Percentiles rank a stretch among this genome's conserved stretches.
Evolutionary conservation across 129 eudicot genomes (phyloP).

Genomic region (Smallanthus sonchifolius): DNA sequence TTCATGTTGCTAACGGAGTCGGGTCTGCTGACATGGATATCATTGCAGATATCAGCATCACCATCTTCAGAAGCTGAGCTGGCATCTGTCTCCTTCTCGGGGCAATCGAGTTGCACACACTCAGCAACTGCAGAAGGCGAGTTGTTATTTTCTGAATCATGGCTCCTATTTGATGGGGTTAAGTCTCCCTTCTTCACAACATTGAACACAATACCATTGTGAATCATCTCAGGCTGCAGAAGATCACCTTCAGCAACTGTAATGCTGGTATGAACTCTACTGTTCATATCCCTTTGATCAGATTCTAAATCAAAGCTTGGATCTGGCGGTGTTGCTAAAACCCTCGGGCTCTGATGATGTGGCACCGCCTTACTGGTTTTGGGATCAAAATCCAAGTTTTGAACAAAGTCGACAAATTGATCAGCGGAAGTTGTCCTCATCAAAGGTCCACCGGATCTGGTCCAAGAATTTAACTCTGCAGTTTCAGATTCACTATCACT

Average conservation of each 20-base stretch:
- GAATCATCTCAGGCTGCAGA: slow-evolving; percentile 63
- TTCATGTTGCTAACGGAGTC: neutral
- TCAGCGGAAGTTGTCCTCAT: slow-evolving; percentile 92
- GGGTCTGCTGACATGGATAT: neutral
- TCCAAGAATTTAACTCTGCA: slow-evolving; percentile 66
- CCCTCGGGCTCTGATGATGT: slow-evolving; percentile 35
- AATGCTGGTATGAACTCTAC: slow-evolving; percentile 43
- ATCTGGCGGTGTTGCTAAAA: slow-evolving; percentile 39
- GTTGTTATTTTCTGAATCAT: slow-evolving; percentile 45
- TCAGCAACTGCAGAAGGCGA: slow-evolving; percentile 45
- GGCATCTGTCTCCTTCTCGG: slow-evolving; percentile 54
- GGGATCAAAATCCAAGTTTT: slow-evolving; percentile 48
- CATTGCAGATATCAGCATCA: slow-evolving; percentile 26
- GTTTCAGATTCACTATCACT: slow-evolving; percentile 83
- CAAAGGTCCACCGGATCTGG: slow-evolving; percentile 85
- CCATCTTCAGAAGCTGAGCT: slow-evolving; percentile 63
- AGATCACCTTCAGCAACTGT: slow-evolving; percentile 74
- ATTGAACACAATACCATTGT: slow-evolving; percentile 71
- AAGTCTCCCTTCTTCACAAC: slow-evolving; percentile 66
- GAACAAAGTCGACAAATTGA: slow-evolving; percentile 64
- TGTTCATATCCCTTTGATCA: slow-evolving; percentile 33
- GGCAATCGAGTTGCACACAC: slow-evolving; percentile 62
- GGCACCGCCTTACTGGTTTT: slow-evolving; percentile 20
- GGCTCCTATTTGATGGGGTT: slow-evolving; percentile 57
- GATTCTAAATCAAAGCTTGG: slow-evolving; percentile 42